Conservation (phyloP, 768 basidiomycete genomes). For the Roridomyces roridus region DNA sequence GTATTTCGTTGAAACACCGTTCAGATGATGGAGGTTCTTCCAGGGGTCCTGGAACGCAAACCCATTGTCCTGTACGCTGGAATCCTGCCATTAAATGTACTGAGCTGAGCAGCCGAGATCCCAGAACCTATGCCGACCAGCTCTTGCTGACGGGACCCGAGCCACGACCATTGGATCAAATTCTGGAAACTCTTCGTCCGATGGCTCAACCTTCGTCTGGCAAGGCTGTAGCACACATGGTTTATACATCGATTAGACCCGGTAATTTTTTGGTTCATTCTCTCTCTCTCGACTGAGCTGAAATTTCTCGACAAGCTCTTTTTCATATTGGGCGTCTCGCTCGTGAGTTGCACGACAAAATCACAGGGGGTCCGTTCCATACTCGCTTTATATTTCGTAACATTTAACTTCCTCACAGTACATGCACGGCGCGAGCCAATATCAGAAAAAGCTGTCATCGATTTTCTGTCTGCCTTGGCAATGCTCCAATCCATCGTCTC, state of each 20-base stretch:
- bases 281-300: neutral
- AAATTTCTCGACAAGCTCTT: neutral
- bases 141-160: conserved; percentile 4
- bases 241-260: neutral
- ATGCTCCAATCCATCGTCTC: conserved; percentile 10
- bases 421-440: conserved; percentile 8
- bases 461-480: conserved; percentile 6
- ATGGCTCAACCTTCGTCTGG: neutral
- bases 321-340: conserved; percentile 9
- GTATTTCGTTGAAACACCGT: no score
- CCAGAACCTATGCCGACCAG: conserved; percentile 11
- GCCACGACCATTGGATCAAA: neutral
- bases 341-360: conserved; percentile 16
- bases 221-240: neutral
- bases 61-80: neutral
- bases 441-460: conserved; percentile 3
- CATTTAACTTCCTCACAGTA: neutral
- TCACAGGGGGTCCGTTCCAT: conserved; percentile 11
- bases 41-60: neutral
- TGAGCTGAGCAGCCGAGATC: neutral
- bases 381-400: neutral
- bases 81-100: neutral
- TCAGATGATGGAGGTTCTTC: neutral
- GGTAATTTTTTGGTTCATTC: neutral
- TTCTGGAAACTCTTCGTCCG: conserved; percentile 1